phyloP scores from a whole-genome alignment of 78 protist genomes.

The slime mould (Dictyostelium discoideum) region DNA sequence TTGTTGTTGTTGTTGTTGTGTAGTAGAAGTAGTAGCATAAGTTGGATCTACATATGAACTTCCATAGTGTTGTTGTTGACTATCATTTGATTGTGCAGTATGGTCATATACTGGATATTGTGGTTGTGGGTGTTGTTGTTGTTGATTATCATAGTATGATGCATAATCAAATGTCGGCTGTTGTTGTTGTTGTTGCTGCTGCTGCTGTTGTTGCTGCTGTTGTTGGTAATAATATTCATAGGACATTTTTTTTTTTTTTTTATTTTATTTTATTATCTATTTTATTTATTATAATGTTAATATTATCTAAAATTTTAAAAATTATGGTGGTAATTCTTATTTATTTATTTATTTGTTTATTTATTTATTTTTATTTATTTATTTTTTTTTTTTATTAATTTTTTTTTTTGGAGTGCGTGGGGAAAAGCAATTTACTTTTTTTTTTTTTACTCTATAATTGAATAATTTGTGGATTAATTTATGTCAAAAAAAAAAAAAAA shows the following conservation, averaged over 20 bases:
- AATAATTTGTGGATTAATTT: too few species aligned
- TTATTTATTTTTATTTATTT: too few species aligned
- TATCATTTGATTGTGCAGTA: background rate
- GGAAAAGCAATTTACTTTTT: too few species aligned
- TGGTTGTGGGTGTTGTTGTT: constrained; percentile 25
- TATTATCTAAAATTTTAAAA: too few species aligned
- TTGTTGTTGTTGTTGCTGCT: background rate
- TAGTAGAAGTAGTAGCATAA: background rate
- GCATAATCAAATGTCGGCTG: background rate
- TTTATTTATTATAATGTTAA: background rate
- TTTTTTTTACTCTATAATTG: too few species aligned
- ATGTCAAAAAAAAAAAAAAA: too few species aligned
- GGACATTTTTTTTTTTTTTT: background rate
- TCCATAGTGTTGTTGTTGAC: constrained; percentile 12
- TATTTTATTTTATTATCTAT: background rate
- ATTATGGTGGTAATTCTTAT: too few species aligned
- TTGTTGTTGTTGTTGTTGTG: background rate
- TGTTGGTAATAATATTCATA: background rate
- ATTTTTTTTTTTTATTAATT: too few species aligned
- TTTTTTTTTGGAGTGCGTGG: too few species aligned
- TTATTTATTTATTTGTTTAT: too few species aligned
- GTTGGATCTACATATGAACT: background rate
- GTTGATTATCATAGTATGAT: constrained; percentile 16
- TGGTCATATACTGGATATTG: constrained; percentile 11
- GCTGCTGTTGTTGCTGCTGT: constrained; percentile 35